A percentile compares a stretch with the other conserved stretches of the same genome.
Conservation (phyloP, 163 green algal genomes). For the Chlorella variabilis region DNA sequence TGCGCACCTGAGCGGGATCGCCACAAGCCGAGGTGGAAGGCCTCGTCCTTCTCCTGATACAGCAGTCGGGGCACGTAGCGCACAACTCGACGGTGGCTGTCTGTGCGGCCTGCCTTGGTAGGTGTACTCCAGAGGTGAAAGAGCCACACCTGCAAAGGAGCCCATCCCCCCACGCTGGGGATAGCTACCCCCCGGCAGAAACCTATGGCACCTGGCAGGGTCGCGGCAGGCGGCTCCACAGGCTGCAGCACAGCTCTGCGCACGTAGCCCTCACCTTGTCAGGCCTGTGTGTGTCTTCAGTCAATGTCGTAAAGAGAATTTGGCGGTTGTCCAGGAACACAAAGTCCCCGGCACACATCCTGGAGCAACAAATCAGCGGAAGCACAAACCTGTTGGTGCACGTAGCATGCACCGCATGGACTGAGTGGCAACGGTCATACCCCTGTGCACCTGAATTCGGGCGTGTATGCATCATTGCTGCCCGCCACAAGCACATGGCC, state of each 20-base stretch:
- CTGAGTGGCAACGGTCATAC: neutral
- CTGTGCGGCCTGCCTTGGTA: too few relatives aligned
- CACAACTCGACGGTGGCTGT: neutral
- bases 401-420: neutral
- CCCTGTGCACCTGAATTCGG: slow-evolving; percentile 10
- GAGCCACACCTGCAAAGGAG: slow-evolving; percentile 8
- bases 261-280: slow-evolving; percentile 24
- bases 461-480: neutral
- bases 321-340: slow-evolving; percentile 26
- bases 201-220: too few relatives aligned
- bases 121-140: neutral
- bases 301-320: slow-evolving; percentile 32
- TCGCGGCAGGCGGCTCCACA: too few relatives aligned
- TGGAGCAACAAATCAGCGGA: neutral
- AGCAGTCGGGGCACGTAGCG: neutral
- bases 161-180: too few relatives aligned
- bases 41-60: slow-evolving; percentile 16
- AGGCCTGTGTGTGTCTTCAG: neutral
- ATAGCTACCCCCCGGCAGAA: too few relatives aligned
- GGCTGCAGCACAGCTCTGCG: too few relatives aligned
- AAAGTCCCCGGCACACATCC: neutral
- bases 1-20: slow-evolving; percentile 6
- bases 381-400: neutral
- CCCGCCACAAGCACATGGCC: neutral
- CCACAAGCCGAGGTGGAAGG: slow-evolving; percentile 14